Evolutionary conservation across 2,329 filamentous ascomycete species (phyloP).

Genomic region (Colletotrichum godetiae): DNA sequence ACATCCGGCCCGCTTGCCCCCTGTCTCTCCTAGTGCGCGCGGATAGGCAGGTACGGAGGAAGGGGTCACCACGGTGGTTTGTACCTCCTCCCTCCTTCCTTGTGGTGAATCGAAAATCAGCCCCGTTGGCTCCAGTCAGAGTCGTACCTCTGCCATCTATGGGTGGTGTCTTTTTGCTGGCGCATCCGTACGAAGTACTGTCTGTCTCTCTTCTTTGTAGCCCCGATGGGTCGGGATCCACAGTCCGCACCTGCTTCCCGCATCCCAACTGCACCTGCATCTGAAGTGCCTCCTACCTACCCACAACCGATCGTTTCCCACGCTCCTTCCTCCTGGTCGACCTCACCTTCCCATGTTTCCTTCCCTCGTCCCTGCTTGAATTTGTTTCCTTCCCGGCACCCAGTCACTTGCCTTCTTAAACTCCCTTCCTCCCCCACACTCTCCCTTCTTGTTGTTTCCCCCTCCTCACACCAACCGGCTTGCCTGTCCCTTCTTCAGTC

Average conservation of each 20-base stretch:
- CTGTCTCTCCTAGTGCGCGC: conserved; percentile 15
- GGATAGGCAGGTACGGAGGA: conserved; percentile 8
- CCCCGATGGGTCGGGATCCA: conserved; percentile 24
- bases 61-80: neutral
- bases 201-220: conserved; percentile 18
- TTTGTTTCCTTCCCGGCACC: conserved; percentile 21
- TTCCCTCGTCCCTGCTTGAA: conserved; percentile 17
- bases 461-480: conserved; percentile 35
- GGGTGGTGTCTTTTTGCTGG: neutral
- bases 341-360: conserved; percentile 37
- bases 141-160: no score
- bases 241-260: conserved; percentile 15
- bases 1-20: conserved; percentile 25
- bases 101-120: conserved; percentile 34
- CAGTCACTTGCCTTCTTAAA: conserved; percentile 39
- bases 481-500: conserved; percentile 31
- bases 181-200: no score
- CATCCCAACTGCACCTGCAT: conserved; percentile 8
- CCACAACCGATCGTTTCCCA: neutral
- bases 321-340: conserved; percentile 24
- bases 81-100: conserved; percentile 21
- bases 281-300: neutral
- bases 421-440: conserved; percentile 30
- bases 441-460: conserved; percentile 13
- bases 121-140: conserved; percentile 7